Conservation (phyloP, 2,329 filamentous ascomycete species). For the Cordyceps militaris region DNA sequence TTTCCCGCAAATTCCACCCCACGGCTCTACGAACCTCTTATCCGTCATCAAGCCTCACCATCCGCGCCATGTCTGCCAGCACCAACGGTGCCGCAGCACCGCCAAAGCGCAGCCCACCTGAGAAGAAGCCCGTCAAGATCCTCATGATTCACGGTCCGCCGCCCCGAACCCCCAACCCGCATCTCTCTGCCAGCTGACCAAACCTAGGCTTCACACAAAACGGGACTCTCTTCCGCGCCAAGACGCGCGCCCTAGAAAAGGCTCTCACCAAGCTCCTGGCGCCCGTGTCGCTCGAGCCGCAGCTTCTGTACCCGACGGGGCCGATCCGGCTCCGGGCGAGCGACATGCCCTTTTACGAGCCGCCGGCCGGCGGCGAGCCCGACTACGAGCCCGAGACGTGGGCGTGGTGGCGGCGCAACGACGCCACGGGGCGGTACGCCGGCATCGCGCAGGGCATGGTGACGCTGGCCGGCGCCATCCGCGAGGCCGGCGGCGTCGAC, state of each 20-base stretch:
- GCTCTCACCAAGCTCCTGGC: conserved; percentile 66
- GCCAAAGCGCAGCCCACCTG: conserved; percentile 9
- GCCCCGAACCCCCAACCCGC: neutral
- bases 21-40: neutral
- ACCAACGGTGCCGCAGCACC: conserved; percentile 1
- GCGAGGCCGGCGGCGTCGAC: conserved; percentile 61
- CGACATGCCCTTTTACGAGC: conserved; percentile 64
- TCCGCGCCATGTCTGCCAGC: conserved; percentile 8
- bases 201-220: conserved; percentile 78
- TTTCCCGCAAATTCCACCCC: neutral
- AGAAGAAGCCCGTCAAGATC: conserved; percentile 53
- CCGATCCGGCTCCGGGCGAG: conserved; percentile 55
- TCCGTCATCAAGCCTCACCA: neutral
- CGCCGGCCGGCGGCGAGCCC: conserved; percentile 34
- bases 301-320: conserved; percentile 61
- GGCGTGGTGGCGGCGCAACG: conserved; percentile 75
- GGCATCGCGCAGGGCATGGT: conserved; percentile 63
- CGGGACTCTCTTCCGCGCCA: conserved; percentile 74
- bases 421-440: conserved; percentile 55
- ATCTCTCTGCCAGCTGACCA: neutral
- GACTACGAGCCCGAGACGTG: conserved; percentile 59
- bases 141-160: conserved; percentile 67
- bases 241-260: conserved; percentile 83
- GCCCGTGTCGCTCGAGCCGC: conserved; percentile 45
- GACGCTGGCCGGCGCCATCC: conserved; percentile 54